Evolutionary conservation across 306 rosid genomes (phyloP), one percentile per base, ranked within the genome.

Genomic region (Casuarina equisetifolia): DNA sequence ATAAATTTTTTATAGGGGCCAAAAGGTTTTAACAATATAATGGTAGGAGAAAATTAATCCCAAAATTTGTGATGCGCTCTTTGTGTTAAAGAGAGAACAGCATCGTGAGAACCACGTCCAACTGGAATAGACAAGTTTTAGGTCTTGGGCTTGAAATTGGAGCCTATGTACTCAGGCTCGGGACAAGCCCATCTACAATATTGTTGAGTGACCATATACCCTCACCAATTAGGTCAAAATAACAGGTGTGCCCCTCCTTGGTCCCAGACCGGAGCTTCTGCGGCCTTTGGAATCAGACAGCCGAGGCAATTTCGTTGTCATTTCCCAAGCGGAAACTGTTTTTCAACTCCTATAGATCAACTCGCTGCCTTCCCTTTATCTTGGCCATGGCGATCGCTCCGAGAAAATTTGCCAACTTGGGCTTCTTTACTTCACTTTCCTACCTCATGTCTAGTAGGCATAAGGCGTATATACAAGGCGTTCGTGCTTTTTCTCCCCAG

Each of bases 381-480:
- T 10, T 12, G 35, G 69, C 46, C n/a, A 87, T 80, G 83, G 70
- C 80, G 45, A 38, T 70, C 15, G 70, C 67, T 80, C 79, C 84
- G 16, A 71, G 64, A 82, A 89, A 84, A 79, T 10, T 79, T n/a
- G 74, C 77, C 62, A 11, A 79, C 38, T 68, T 87, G 39, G 73
- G 79, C 79, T 35, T 52, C 48, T 81, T 71, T n/a, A 5, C 83
- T 51, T 49, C 85, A 72, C 39, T 59, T 45, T 64, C 74, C 72
- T 72, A 61, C 72, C 72, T 75, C 76, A 63, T 72, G 44, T 67
- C 7, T 70, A 61, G 13, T 16, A 66, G 66, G 2, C 39, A 19
- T 43, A 74, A 32, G 16, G 9, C 82, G 6, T 73, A 52, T 67
- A 49, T 74, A 11, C 74, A 64, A 76, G n/a, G 19, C 35, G 5